A percentile compares a stretch with the other conserved stretches of the same genome.
Conservation (phyloP, 2,329 filamentous ascomycete species). For the Trichoderma hamatum region DNA sequence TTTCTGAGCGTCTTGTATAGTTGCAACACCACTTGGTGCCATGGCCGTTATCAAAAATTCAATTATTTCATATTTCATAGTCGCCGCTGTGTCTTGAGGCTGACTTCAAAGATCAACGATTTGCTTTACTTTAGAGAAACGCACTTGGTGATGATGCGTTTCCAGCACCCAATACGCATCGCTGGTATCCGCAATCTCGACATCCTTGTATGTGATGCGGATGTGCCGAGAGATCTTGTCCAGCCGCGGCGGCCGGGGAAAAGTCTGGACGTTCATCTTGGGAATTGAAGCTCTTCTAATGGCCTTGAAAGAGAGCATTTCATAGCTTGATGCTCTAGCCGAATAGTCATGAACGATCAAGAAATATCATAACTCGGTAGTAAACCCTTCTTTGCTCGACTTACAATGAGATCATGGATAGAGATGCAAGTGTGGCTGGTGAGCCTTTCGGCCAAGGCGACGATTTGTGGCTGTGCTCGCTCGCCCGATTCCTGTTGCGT, state of each 20-base stretch:
- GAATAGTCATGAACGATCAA: not conserved
- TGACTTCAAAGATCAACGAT: too few relatives aligned
- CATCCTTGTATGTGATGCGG: constrained; percentile 57
- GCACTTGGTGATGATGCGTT: constrained; percentile 63
- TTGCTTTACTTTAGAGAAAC: too few relatives aligned
- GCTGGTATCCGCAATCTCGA: constrained; percentile 60
- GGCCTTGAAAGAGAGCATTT: not conserved
- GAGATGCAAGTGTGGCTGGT: constrained; percentile 14
- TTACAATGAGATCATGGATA: constrained; percentile 17
- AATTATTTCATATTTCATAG: too few relatives aligned
- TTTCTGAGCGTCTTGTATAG: not conserved
- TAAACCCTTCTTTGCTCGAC: not conserved
- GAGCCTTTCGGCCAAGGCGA: not conserved
- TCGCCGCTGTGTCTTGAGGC: too few relatives aligned
- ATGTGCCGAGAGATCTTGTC: constrained; percentile 58
- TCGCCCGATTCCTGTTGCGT: constrained; percentile 23
- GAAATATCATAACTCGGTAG: not conserved
- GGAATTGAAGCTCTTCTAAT: constrained; percentile 41
- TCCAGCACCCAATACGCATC: constrained; percentile 65
- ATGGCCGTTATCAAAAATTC: not conserved
- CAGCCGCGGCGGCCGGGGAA: constrained; percentile 61
- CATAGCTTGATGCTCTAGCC: not conserved
- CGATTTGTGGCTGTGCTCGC: constrained; percentile 20
- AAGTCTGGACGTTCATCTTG: constrained; percentile 58
- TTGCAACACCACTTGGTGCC: constrained; percentile 38